phyloP scores from a whole-genome alignment of 257 asterid genomes.

The Datura wrightii region DNA sequence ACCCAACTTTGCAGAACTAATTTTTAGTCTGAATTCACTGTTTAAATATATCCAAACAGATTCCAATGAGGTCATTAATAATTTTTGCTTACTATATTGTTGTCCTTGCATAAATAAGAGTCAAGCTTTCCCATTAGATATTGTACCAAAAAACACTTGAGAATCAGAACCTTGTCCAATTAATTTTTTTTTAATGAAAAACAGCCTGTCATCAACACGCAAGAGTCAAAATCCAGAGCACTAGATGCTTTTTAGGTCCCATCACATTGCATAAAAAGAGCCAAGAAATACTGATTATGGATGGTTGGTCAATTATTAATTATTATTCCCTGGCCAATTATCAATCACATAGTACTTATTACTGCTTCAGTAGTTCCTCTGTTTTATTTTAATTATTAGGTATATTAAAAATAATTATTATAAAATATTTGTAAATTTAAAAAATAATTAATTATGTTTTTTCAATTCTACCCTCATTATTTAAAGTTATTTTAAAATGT shows the following conservation, averaged over 20 bases:
- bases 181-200: neutral
- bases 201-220: slow-evolving; percentile 24
- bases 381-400: too few species aligned
- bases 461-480: too few species aligned
- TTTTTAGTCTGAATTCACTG: neutral
- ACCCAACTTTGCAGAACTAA: neutral
- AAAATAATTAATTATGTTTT: too few species aligned
- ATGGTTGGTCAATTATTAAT: neutral
- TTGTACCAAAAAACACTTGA: neutral
- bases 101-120: neutral
- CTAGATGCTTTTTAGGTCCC: slow-evolving; percentile 25
- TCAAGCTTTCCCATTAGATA: neutral
- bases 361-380: neutral
- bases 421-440: too few species aligned
- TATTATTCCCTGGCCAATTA: neutral
- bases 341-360: neutral
- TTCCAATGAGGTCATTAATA: neutral
- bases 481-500: too few species aligned
- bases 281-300: neutral
- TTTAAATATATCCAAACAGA: neutral
- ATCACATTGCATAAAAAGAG: neutral
- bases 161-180: slow-evolving; percentile 26
- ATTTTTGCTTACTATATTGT: neutral
- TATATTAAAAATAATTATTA: too few species aligned
- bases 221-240: slow-evolving; percentile 23